Conservation (phyloP, 176 grass and related monocot genomes). For the Canna indica region DNA sequence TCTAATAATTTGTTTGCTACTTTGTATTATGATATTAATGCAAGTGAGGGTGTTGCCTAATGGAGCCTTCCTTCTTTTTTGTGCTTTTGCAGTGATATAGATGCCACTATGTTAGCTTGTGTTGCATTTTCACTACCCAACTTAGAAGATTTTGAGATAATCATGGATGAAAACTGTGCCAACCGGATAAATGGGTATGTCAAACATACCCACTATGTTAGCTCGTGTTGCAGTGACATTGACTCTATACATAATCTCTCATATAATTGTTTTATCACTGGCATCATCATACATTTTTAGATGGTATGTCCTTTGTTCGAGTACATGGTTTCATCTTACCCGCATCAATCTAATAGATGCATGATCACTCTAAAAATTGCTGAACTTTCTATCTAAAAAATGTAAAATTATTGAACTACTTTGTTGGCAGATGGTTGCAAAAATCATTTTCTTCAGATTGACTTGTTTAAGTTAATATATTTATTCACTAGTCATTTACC, state of each 20-base stretch:
- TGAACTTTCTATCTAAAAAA: too few relatives aligned
- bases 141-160: slow-evolving; percentile 60
- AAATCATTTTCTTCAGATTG: background rate
- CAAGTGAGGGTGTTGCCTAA: slow-evolving; percentile 15
- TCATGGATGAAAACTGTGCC: slow-evolving; percentile 31
- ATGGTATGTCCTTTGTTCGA: background rate
- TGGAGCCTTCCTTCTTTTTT: background rate
- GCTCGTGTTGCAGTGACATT: too few relatives aligned
- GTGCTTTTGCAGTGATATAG: slow-evolving; percentile 62
- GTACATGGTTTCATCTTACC: background rate
- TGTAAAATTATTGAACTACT: background rate
- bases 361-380: too few relatives aligned
- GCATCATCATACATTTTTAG: slow-evolving; percentile 9
- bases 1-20: background rate
- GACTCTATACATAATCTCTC: background rate
- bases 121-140: slow-evolving; percentile 76
- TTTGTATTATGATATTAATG: background rate
- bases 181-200: slow-evolving; percentile 83
- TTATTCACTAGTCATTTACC: background rate
- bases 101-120: slow-evolving; percentile 66
- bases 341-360: background rate
- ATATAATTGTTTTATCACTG: background rate
- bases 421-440: background rate
- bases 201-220: too few relatives aligned
- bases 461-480: background rate